Evolutionary conservation across 805 yeast genomes (phyloP).

Genomic region (Kurtzmaniella cleridarum): DNA sequence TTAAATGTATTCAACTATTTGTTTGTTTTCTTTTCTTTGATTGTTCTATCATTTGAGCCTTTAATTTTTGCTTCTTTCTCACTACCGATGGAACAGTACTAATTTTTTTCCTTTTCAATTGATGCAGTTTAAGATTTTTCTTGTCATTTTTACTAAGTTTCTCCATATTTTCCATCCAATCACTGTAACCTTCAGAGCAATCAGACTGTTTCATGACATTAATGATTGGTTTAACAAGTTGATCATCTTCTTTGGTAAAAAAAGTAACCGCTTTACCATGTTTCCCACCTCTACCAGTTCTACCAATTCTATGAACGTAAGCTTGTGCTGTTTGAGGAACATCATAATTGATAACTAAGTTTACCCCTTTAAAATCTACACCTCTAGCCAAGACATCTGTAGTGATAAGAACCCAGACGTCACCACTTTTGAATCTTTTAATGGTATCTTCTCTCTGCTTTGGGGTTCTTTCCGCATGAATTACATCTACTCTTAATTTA

Average conservation of each 20-base stretch:
- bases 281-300: slow-evolving; percentile 96
- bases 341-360: slow-evolving; percentile 91
- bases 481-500: slow-evolving; percentile 87
- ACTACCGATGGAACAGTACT: slow-evolving; percentile 78
- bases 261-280: slow-evolving; percentile 85
- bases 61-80: slow-evolving; percentile 57
- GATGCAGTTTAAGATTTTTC: slow-evolving; percentile 50
- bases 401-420: slow-evolving; percentile 92
- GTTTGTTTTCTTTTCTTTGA: slow-evolving; percentile 55
- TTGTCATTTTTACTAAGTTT: slow-evolving; percentile 63
- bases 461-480: slow-evolving; percentile 91
- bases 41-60: slow-evolving; percentile 67
- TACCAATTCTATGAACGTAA: slow-evolving; percentile 95
- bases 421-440: slow-evolving; percentile 81
- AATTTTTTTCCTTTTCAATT: slow-evolving; percentile 64
- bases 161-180: slow-evolving; percentile 75
- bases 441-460: slow-evolving; percentile 82
- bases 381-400: slow-evolving; percentile 97
- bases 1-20: not conserved
- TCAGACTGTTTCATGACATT: slow-evolving; percentile 97
- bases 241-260: slow-evolving; percentile 83
- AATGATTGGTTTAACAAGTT: slow-evolving; percentile 73
- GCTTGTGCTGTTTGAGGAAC: slow-evolving; percentile 93
- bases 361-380: slow-evolving; percentile 94
- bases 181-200: slow-evolving; percentile 52